Base-by-base conservation (phyloP, 768 basidiomycete genomes). In the Mycena rebaudengoi region DNA sequence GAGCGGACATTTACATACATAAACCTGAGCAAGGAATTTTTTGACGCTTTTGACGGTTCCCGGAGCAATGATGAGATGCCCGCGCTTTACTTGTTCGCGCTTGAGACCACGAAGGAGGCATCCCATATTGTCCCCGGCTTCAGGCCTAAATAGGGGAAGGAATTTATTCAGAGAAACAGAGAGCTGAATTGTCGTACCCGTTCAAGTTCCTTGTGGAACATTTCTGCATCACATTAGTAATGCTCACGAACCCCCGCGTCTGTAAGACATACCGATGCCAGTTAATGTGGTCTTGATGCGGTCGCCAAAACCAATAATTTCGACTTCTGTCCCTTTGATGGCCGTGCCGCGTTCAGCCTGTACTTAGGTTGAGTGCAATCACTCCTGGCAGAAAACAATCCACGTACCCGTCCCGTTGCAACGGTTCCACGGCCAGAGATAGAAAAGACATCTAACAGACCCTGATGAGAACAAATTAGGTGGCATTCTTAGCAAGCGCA, bases 171-270 rank as follows among this genome's bases (percentile, higher is more conserved):
- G n/a, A n/a, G 35, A 33, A 66, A 55, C 40, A 66, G 44, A 33
- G 21, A 26, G 23, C 7, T 26, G 40, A 54, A 20, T 16, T 14
- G 21, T 26, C 85, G 40, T 78, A 91, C 92, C 58, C 96, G 89
- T 35, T 99, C 98, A 57, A 99, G 88, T 81, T 99, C 98, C 84
- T 98, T 98, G 86, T 98, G 97, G 90, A 99, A 99, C 95, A 98
- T 98, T 80, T 98, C 97, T 96, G 69, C 18, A n/a, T n/a, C n/a
- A n/a, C n/a, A 67, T 30, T n/a, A 35, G 52, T 45, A 20, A 58
- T 16, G 39, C 50, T 51, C 14, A 70, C 30, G 37, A 37, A 48
- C 20, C 52, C 18, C 23, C 10, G 0, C 39, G 23, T 0, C 32
- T 45, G 43, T 21, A 61, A 8, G 1, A 79, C 87, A 54, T 69